Evolutionary conservation across 208 protist genomes (phyloP), one percentile per base, ranked within the genome.

Genomic region (Naegleria gruberi): DNA sequence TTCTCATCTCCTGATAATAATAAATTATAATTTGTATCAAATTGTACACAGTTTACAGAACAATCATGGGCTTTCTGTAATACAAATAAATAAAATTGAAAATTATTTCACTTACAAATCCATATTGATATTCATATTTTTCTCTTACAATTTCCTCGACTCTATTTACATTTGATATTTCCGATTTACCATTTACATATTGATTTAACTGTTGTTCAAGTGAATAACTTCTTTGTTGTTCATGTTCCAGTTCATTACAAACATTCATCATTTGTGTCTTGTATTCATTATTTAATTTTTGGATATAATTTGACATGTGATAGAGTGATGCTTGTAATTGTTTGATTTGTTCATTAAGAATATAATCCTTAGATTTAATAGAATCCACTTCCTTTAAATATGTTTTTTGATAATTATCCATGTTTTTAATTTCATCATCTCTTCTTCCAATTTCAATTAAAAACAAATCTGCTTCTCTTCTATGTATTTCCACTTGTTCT

Each of bases 401-500:
- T n/a, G 26, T 77, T 37, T 37, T 77, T n/a, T 77, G 65, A 77
- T 77, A 77, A 77, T 77, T 77, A 77, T 77, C 65, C 65, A 77
- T 77, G 0, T 12, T 37, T 77, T 77, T 77, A 77, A 77, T 77
- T 77, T 77, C 65, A 1, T 19, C 30, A 37, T 77, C 65, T 77
- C 65, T 77, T 77, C 65, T 77, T 77, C 34, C 65, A 37, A 77
- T 77, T 77, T 77, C 65, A 37, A 77, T 77, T 77, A 77, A 77
- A 77, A 77, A 77, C 6, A 77, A 77, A 77, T 77, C 65, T 77
- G 65, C 65, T 77, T 77, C 65, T 77, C 65, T 77, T 77, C 34
- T 77, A 8, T 77, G 65, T 37, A 77, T 37, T 77, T 77, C 65
- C 5, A 77, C 65, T 77, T 77, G 65, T 77, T 77, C 65, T 77